phyloP scores from a whole-genome alignment of 2,329 filamentous ascomycete genomes.

The Paraconiothyrium sp. region DNA sequence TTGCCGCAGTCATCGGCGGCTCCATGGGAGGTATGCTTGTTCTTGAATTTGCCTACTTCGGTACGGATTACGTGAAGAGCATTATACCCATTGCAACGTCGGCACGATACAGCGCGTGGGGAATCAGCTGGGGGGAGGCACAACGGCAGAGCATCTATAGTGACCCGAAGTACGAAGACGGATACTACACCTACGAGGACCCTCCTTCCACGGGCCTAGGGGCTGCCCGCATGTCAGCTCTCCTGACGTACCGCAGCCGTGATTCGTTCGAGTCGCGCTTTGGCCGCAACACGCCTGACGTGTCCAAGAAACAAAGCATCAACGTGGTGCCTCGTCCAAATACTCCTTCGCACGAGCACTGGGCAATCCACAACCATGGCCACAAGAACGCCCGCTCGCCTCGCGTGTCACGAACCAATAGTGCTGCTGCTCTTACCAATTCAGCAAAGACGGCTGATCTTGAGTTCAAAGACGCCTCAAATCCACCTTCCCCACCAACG shows the following conservation, averaged over 20 bases:
- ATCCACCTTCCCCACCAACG: constrained; percentile 38
- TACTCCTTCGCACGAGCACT: constrained; percentile 57
- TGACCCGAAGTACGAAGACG: constrained; percentile 97
- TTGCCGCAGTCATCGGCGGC: constrained; percentile 82
- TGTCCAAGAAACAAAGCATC: constrained; percentile 83
- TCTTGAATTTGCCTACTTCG: constrained; percentile 92
- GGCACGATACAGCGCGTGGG: constrained; percentile 85
- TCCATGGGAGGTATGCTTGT: constrained; percentile 91
- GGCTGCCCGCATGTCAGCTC: constrained; percentile 94
- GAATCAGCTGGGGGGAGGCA: constrained; percentile 89
- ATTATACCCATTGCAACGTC: constrained; percentile 88
- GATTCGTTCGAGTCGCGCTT: constrained; percentile 98
- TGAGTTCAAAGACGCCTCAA: constrained; percentile 57
- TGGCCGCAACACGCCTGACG: constrained; percentile 89
- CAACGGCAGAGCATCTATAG: constrained; percentile 95
- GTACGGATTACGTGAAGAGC: constrained; percentile 81
- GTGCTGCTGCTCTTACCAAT: constrained; percentile 34
- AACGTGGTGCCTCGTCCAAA: constrained; percentile 68
- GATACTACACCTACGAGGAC: constrained; percentile 89
- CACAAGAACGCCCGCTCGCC: constrained; percentile 59
- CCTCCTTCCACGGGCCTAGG: constrained; percentile 87
- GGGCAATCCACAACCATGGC: constrained; percentile 63
- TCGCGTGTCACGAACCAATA: constrained; percentile 51
- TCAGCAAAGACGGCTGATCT: constrained; percentile 49
- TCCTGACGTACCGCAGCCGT: constrained; percentile 93